Evolutionary conservation across 495 filamentous ascomycete genomes (phyloP).

Genomic region (Neurospora sp.): DNA sequence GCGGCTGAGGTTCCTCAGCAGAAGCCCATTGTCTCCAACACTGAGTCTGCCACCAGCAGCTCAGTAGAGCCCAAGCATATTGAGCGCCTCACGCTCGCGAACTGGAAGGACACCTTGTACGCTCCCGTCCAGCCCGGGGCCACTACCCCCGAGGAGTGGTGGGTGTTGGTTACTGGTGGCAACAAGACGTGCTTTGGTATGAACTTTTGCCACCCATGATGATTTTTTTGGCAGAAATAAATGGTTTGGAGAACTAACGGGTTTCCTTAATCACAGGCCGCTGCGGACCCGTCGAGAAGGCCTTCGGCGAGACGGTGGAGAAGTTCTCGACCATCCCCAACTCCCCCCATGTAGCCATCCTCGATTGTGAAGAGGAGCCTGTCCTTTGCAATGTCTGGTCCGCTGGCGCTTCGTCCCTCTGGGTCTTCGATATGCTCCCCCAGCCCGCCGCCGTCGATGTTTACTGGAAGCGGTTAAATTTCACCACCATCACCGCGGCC

Average conservation of each 20-base stretch:
- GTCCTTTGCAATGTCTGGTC: slow-evolving; percentile 80
- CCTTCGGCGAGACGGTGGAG: slow-evolving; percentile 52
- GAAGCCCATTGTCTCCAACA: slow-evolving; percentile 22
- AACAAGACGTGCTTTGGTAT: slow-evolving; percentile 79
- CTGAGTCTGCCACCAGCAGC: slow-evolving; percentile 18
- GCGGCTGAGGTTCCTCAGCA: slow-evolving; percentile 38
- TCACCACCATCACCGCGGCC: slow-evolving; percentile 52
- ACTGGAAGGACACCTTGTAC: slow-evolving; percentile 62
- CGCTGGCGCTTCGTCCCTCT: slow-evolving; percentile 58
- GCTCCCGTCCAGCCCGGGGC: slow-evolving; percentile 46
- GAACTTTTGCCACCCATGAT: slow-evolving; percentile 7
- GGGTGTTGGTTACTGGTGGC: slow-evolving; percentile 69
- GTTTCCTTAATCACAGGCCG: slow-evolving; percentile 24
- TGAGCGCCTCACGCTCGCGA: slow-evolving; percentile 54
- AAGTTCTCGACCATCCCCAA: slow-evolving; percentile 56
- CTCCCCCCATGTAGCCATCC: slow-evolving; percentile 57
- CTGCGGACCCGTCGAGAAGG: slow-evolving; percentile 36
- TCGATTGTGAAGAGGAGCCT: slow-evolving; percentile 71
- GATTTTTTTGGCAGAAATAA: not conserved
- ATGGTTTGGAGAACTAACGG: slow-evolving; percentile 4
- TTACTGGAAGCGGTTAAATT: slow-evolving; percentile 51
- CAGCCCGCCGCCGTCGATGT: slow-evolving; percentile 49
- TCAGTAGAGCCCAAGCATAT: slow-evolving; percentile 37
- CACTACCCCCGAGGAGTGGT: slow-evolving; percentile 62
- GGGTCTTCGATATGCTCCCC: slow-evolving; percentile 56